A percentile compares a stretch with the other conserved stretches of the same genome.
Conservation (phyloP, 345 rosid species). For the Citrus trifoliata region DNA sequence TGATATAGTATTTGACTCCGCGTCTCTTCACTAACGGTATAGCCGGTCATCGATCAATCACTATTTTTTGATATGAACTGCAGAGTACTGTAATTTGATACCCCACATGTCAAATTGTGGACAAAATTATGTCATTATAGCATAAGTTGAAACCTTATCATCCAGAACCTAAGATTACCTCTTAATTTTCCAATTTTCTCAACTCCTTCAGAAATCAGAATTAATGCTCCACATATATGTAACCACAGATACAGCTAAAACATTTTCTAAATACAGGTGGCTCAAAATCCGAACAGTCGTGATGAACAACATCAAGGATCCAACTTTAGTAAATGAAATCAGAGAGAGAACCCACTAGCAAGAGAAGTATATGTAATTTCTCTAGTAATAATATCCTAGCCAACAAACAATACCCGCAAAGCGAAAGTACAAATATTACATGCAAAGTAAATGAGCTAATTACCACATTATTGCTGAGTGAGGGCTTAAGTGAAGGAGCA, state of each 20-base stretch:
- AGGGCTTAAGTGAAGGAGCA: slow-evolving; percentile 17
- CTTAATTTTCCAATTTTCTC: not conserved
- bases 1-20: not conserved
- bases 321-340: not conserved
- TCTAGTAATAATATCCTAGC: not conserved
- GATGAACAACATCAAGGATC: not conserved
- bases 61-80: too few species aligned
- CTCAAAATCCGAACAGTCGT: not conserved
- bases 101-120: too few species aligned
- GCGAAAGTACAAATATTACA: not conserved
- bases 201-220: not conserved
- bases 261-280: not conserved
- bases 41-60: not conserved
- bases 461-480: slow-evolving; percentile 22
- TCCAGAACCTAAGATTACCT: not conserved
- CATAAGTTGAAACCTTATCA: too few species aligned
- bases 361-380: not conserved
- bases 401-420: not conserved
- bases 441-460: not conserved
- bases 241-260: not conserved
- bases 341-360: not conserved
- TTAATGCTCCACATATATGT: not conserved
- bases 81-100: not conserved
- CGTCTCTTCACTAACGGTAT: not conserved
- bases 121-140: not conserved